Base-by-base conservation (phyloP, 345 rosid genomes). In the Salix udensis region DNA sequence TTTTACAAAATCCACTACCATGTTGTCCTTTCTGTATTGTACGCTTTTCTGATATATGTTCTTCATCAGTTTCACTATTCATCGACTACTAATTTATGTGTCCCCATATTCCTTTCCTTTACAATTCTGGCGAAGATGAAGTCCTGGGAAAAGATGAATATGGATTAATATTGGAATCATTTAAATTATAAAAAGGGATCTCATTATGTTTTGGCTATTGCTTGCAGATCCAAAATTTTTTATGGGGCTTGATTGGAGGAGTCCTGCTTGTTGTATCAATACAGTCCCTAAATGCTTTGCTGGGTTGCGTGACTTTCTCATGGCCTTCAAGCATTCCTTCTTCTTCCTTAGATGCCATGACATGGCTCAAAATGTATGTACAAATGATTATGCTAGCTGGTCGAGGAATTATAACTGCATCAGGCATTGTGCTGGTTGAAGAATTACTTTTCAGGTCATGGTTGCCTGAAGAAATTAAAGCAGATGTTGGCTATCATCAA, bases 401-500 rank as follows among this genome's bases (percentile, higher is more conserved):
- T 77, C 88, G 13, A 83, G 98, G 92, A 80, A 79, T 87, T 42
- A 42, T 86, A 77, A 88, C 94, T 1, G 97, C 95, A 53, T 80
- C 89, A 12, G 80, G 89, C 71, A 76, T 90, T 80, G 92, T 84
- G 76, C 79, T 93, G 69, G 97, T 91, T 74, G 97, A 93, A 82
- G 98, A 95, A 83, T 71, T 95, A 82, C 85, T 93, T 81, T 93
- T 95, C 79, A 88, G 97, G 76, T 85, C 97, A 48, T 93, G 97
- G 97, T 80, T 95, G 81, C 92, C 91, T 73, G 85, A 87, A 72
- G 97, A 95, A 84, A 90, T 95, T 78, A 88, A 93, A 12, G 53
- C 85, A 48, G 97, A 95, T 76, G 83, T 90, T 77, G 97, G 94
- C 74, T 90, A 89, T 87, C 92, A 88, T 76, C 81, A 34, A 78